Evolutionary conservation across 768 basidiomycete species (phyloP).

Genomic region (Dioszegia crocea): DNA sequence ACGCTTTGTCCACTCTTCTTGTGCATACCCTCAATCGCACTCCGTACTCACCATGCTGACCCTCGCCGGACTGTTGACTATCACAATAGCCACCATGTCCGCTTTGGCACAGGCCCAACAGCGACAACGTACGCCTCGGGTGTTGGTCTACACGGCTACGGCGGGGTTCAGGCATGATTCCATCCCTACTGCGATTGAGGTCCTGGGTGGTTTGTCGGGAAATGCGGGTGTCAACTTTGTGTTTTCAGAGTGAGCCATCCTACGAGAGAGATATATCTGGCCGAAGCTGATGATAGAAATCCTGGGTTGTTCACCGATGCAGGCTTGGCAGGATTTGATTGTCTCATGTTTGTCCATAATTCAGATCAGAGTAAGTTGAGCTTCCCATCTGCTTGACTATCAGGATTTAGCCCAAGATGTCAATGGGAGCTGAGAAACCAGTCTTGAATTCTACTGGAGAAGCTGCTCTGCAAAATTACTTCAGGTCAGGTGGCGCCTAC

Average conservation of each 20-base stretch:
- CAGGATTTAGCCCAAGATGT: too few relatives aligned
- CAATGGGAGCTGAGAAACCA: constrained; percentile 28
- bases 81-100: background rate
- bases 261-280: background rate
- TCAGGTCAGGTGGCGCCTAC: constrained; percentile 67
- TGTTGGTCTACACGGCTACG: constrained; percentile 65
- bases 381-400: too few relatives aligned
- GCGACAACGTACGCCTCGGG: constrained; percentile 15
- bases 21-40: too few relatives aligned
- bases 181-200: constrained; percentile 65
- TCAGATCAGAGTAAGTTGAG: constrained; percentile 62
- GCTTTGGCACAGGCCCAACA: background rate
- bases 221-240: constrained; percentile 59
- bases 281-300: constrained; percentile 49
- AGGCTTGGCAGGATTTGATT: constrained; percentile 60
- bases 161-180: constrained; percentile 66
- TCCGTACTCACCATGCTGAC: background rate
- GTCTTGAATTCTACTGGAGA: constrained; percentile 63
- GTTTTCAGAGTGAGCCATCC: constrained; percentile 57
- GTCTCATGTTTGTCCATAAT: constrained; percentile 64
- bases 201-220: constrained; percentile 55
- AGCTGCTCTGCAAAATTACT: constrained; percentile 61
- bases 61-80: background rate
- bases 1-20: too few relatives aligned
- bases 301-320: constrained; percentile 57